Evolutionary conservation across 192 early-diverging fungal species (phyloP), one percentile per base, ranked within the genome.

Genomic region (Podochytrium sp.): DNA sequence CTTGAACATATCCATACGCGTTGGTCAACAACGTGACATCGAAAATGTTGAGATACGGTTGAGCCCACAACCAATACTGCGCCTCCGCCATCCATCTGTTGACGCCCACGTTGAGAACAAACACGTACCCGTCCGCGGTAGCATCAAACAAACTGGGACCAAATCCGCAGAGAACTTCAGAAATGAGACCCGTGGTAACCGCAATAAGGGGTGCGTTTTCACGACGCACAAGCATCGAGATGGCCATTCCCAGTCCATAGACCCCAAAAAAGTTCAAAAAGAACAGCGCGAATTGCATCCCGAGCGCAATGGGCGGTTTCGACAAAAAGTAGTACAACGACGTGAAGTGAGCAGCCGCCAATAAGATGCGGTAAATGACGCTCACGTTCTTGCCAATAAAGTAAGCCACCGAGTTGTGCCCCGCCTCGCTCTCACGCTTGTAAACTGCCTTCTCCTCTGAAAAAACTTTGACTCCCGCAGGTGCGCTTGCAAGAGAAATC

Each of bases 381-480:
- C 76, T 64, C 25, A 74, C n/a, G 49, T 75, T 74, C 50, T 81
- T 81, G 23, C 76, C 80, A 41, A 67, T 47, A 69, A 59, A 74
- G 72, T 77, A 73, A 29, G 65, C 62, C 16, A 38, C 27, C 3
- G 38, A 27, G 61, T 37, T 49, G 70, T 86, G 84, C 3, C 84
- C 84, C 2, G 84, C 60, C 18, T 79, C 79, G 12, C 75, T 69
- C 58, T 86, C 84, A 10, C 84, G 50, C 78, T 79, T 81, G 73
- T 72, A 86, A 1, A 86, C 78, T 1, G 79, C 30, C 57, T 78
- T 81, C 50, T 86, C 84, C 51, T 79, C 76, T 25, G 74, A 41
- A 80, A 86, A 86, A 5, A 86, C 78, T 35, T 84, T 86, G 20
- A 84, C 81, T 3, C 75, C 81, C 14, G 84, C 77, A 2, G 84